Conservation (phyloP, 805 yeast species). For the Kluyveromyces starmeri region DNA sequence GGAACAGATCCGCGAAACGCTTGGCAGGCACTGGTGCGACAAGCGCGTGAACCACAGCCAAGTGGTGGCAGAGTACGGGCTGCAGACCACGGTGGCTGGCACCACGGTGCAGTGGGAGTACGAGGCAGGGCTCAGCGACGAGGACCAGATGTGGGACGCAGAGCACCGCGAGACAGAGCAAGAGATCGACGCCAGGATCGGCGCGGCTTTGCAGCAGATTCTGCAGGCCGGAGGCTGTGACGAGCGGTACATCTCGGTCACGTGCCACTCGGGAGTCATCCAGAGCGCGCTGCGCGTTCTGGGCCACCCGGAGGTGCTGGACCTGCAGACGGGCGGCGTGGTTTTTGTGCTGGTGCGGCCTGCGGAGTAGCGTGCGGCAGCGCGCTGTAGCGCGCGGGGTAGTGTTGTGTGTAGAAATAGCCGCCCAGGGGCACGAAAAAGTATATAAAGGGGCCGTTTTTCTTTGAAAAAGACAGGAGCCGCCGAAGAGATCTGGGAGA, state of each 20-base stretch:
- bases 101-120: conserved; percentile 37
- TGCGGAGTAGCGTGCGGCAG: not conserved
- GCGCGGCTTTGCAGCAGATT: conserved; percentile 32
- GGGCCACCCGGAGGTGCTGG: conserved; percentile 47
- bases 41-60: conserved; percentile 32
- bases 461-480: too few species aligned
- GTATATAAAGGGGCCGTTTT: too few species aligned
- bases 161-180: conserved; percentile 40
- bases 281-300: conserved; percentile 41
- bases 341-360: conserved; percentile 46
- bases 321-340: conserved; percentile 55
- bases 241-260: conserved; percentile 34
- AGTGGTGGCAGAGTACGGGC: conserved; percentile 14
- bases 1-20: conserved; percentile 51
- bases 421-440: too few species aligned
- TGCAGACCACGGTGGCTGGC: conserved; percentile 14
- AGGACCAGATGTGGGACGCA: conserved; percentile 38
- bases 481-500: too few species aligned
- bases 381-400: not conserved
- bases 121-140: conserved; percentile 38
- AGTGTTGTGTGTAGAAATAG: too few species aligned
- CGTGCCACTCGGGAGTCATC: conserved; percentile 58
- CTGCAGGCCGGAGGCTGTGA: conserved; percentile 32
- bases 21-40: conserved; percentile 54
- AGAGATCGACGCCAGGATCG: conserved; percentile 40